Percentiles rank a stretch among this genome's conserved stretches.
Evolutionary conservation across 768 basidiomycete species (phyloP).

Genomic region (Gloeopeniophorella convolvens): DNA sequence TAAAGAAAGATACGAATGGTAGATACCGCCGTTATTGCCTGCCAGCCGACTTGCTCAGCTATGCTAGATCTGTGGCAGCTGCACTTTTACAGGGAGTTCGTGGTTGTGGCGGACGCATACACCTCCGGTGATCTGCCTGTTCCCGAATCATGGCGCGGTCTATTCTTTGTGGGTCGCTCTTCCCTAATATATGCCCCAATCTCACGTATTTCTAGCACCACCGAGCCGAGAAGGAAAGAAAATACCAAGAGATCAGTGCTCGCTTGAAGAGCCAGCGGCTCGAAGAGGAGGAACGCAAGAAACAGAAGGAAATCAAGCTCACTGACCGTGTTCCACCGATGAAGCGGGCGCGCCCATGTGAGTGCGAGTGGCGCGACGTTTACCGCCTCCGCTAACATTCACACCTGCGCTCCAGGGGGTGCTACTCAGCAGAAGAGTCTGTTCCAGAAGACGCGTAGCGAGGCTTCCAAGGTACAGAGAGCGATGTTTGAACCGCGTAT

Average conservation of each 20-base stretch:
- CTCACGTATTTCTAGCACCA: slow-evolving; percentile 24
- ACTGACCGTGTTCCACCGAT: slow-evolving; percentile 62
- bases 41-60: neutral
- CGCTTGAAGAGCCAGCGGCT: slow-evolving; percentile 60
- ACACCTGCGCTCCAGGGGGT: slow-evolving; percentile 32
- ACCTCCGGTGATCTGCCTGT: neutral
- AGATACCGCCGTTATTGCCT: neutral
- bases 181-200: slow-evolving; percentile 10
- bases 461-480: slow-evolving; percentile 62
- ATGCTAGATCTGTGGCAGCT: slow-evolving; percentile 20
- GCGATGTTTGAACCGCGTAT: slow-evolving; percentile 49
- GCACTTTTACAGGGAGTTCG: slow-evolving; percentile 14
- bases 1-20: slow-evolving; percentile 22
- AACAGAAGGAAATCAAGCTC: slow-evolving; percentile 66
- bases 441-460: slow-evolving; percentile 69
- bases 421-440: slow-evolving; percentile 54
- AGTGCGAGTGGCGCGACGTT: slow-evolving; percentile 24
- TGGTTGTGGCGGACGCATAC: slow-evolving; percentile 5
- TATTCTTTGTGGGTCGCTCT: slow-evolving; percentile 16
- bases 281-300: slow-evolving; percentile 69
- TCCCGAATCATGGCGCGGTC: slow-evolving; percentile 16
- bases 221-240: slow-evolving; percentile 51
- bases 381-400: slow-evolving; percentile 1
- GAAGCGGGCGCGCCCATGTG: slow-evolving; percentile 59
- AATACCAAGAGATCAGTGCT: slow-evolving; percentile 55